Conservation (phyloP, 2,329 filamentous ascomycete genomes). For the Stenocarpella maydis region DNA sequence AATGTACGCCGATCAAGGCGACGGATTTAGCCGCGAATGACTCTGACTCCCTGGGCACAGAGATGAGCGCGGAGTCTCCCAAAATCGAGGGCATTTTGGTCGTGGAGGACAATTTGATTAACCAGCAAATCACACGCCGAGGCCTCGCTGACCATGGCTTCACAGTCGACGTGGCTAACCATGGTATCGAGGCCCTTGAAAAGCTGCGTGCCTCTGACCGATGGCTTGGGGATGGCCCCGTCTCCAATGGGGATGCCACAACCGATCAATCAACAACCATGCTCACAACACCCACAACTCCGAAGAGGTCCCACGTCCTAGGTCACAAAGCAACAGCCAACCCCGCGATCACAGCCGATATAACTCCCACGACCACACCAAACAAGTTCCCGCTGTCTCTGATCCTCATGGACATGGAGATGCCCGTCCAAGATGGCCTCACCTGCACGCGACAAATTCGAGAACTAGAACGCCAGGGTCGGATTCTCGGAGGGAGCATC, state of each 20-base stretch:
- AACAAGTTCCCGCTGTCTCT: slow-evolving; percentile 58
- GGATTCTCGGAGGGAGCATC: slow-evolving; percentile 59
- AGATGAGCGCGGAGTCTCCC: slow-evolving; percentile 31
- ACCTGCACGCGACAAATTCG: slow-evolving; percentile 72
- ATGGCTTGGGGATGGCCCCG: slow-evolving; percentile 32
- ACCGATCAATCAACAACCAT: slow-evolving; percentile 3
- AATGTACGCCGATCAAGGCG: slow-evolving; percentile 29
- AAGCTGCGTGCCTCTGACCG: slow-evolving; percentile 49
- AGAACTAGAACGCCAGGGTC: slow-evolving; percentile 63
- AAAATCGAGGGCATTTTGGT: slow-evolving; percentile 57
- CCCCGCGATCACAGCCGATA: not conserved
- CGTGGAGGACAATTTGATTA: slow-evolving; percentile 69
- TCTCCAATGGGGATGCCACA: slow-evolving; percentile 17
- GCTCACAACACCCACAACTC: slow-evolving; percentile 14
- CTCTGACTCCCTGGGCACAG: slow-evolving; percentile 17
- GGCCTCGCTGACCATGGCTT: slow-evolving; percentile 60
- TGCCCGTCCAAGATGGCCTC: slow-evolving; percentile 77
- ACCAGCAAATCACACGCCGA: slow-evolving; percentile 63
- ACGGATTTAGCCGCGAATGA: slow-evolving; percentile 9
- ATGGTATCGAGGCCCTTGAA: slow-evolving; percentile 41
- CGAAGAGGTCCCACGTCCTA: not conserved
- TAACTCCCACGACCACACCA: slow-evolving; percentile 20
- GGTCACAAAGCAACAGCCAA: not conserved
- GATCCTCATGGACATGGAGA: slow-evolving; percentile 80
- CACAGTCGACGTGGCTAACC: slow-evolving; percentile 61